Evolutionary conservation across 805 yeast species (phyloP).

Genomic region (Saccharomycopsis microspora): DNA sequence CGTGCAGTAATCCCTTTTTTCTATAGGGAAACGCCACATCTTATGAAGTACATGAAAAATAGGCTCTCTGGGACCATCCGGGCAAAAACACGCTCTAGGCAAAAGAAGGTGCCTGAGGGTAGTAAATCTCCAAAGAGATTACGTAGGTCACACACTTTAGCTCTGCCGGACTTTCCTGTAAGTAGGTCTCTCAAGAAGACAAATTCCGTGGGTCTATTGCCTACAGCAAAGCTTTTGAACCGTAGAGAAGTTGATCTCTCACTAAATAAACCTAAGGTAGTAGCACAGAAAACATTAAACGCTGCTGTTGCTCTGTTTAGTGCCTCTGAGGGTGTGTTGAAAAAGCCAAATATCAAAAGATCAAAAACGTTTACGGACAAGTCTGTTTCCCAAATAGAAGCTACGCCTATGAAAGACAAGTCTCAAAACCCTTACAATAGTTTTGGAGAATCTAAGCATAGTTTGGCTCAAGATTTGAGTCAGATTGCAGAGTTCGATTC

Average conservation of each 20-base stretch:
- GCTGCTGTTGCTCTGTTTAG: background rate
- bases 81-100: background rate
- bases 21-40: slow-evolving; percentile 11
- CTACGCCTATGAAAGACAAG: slow-evolving; percentile 11
- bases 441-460: background rate
- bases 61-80: slow-evolving; percentile 9
- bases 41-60: slow-evolving; percentile 6
- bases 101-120: background rate
- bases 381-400: slow-evolving; percentile 15
- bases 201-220: slow-evolving; percentile 3
- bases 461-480: background rate
- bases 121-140: background rate
- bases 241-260: slow-evolving; percentile 13
- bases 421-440: background rate
- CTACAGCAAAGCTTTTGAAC: slow-evolving; percentile 8
- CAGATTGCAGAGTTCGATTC: background rate
- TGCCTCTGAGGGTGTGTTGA: background rate
- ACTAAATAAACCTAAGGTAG: background rate
- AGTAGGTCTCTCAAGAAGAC: slow-evolving; percentile 3
- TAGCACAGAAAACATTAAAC: background rate
- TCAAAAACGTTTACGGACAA: slow-evolving; percentile 7
- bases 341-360: slow-evolving; percentile 1
- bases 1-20: slow-evolving; percentile 13
- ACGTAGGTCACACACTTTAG: too few species aligned
- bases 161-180: background rate